Percentiles rank a stretch among this genome's conserved stretches.
These are phyloP conservation scores for Cornus kousa DNA, from an alignment of 148 eudicot genomes.

Conservation along the genomic window DNA sequence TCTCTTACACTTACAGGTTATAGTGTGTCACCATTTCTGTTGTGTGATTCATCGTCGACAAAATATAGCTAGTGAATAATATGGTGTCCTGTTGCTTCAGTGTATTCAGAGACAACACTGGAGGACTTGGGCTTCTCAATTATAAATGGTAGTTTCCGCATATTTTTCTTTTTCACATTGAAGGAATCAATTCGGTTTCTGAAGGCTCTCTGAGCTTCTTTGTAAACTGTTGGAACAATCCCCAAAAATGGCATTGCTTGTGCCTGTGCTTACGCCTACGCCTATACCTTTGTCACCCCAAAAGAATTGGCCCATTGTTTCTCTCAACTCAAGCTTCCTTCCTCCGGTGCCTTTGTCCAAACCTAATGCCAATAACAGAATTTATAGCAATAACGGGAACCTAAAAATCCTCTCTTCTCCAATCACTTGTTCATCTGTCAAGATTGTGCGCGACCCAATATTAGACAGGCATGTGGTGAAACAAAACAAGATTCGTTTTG, in stretches of 20 bases:
- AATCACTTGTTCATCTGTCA: constrained; percentile 47
- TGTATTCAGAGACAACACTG: not conserved
- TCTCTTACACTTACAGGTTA: not conserved
- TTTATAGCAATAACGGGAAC: constrained; percentile 16
- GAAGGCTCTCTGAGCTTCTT: constrained; percentile 1
- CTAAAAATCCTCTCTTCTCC: constrained; percentile 22
- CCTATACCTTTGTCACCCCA: constrained; percentile 22
- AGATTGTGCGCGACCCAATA: constrained; percentile 62
- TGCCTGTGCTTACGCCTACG: constrained; percentile 22
- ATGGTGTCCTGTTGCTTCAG: not conserved
- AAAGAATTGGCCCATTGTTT: constrained; percentile 12
- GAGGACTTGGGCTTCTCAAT: not conserved
- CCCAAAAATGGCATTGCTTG: constrained; percentile 30
- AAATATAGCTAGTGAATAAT: not conserved
- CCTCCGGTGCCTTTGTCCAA: constrained; percentile 17
- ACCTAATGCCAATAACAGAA: constrained; percentile 5
- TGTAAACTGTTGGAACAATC: not conserved
- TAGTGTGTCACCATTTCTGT: not conserved
- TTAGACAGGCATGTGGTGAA: constrained; percentile 79
- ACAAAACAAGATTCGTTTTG: constrained; percentile 78
- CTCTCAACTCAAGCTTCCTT: constrained; percentile 26
- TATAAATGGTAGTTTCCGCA: not conserved
- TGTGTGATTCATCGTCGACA: not conserved
- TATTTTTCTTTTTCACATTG: not conserved
- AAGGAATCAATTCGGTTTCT: not conserved